Evolutionary conservation across 495 filamentous ascomycete genomes (phyloP).

Genomic region (Terfezia claveryi): DNA sequence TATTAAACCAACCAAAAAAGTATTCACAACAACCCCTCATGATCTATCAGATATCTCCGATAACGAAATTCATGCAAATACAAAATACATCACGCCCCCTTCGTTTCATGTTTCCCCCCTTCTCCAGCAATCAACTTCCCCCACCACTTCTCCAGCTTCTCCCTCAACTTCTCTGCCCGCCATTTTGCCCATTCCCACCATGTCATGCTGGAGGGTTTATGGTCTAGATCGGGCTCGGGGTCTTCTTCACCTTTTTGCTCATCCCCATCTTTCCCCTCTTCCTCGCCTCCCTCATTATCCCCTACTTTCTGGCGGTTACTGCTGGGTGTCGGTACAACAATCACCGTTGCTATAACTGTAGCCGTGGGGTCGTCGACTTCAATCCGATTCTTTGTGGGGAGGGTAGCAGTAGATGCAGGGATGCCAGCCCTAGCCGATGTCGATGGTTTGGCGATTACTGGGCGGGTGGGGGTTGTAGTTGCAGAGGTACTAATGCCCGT

Average conservation of each 20-base stretch:
- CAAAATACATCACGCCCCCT: too few relatives aligned
- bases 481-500: constrained; percentile 10
- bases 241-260: neutral
- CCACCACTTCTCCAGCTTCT: constrained; percentile 17
- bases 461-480: neutral
- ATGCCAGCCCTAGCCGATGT: neutral
- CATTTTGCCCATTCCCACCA: constrained; percentile 13
- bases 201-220: neutral
- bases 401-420: constrained; percentile 1
- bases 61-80: too few relatives aligned
- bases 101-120: neutral
- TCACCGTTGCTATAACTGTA: neutral
- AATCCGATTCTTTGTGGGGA: constrained; percentile 4
- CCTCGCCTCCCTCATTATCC: constrained; percentile 5
- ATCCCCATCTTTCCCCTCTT: constrained; percentile 1
- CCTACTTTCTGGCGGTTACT: constrained; percentile 1
- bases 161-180: constrained; percentile 14
- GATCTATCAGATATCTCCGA: too few relatives aligned
- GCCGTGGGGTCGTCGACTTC: constrained; percentile 7
- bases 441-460: neutral
- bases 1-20: too few relatives aligned
- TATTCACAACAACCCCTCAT: too few relatives aligned
- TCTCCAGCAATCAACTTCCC: constrained; percentile 9
- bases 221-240: neutral
- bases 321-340: constrained; percentile 1